Base-by-base conservation (phyloP, 163 green algal genomes). In the Coccomyxa subellipsoidea region DNA sequence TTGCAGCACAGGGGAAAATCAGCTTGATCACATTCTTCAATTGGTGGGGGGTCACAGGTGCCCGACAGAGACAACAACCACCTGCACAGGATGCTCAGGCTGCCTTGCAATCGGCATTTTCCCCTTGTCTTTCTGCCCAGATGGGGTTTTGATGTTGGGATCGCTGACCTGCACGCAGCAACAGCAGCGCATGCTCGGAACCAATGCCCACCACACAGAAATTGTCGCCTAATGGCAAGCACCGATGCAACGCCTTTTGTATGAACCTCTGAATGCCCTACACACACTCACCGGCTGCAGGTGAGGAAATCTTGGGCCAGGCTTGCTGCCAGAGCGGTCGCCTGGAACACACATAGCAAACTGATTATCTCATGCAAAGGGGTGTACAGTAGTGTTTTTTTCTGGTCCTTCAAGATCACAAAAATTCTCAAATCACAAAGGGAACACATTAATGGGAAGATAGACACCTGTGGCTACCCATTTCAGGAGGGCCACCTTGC, bases 401-500 rank as follows among this genome's bases (percentile, higher is more conserved):
- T n/a, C n/a, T n/a, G n/a, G n/a, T n/a, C n/a, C n/a, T n/a, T n/a
- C n/a, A n/a, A n/a, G n/a, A n/a, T n/a, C n/a, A n/a, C n/a, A n/a
- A n/a, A n/a, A n/a, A n/a, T n/a, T n/a, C n/a, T n/a, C n/a, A n/a
- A n/a, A n/a, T n/a, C n/a, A n/a, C n/a, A n/a, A n/a, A n/a, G n/a
- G n/a, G n/a, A n/a, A n/a, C n/a, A n/a, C n/a, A n/a, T n/a, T n/a
- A n/a, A n/a, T n/a, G n/a, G n/a, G 47, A 18, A 18, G 15, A 59
- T 59, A 8, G 15, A 59, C 15, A 84, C 80, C 80, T 84, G 80
- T 80, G 34, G 80, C 18, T 23, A 80, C 39, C 80, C 80, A 84
- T 40, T 80, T 84, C 21, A 84, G 71, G 15, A 84, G 31, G 25
- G 66, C 70, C 37, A 75, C 69, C 27, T 80, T 80, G 0, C 40